A percentile compares a stretch with the other conserved stretches of the same genome.
These are phyloP conservation scores for Umbelopsis sp. DNA, from an alignment of 192 early-diverging fungal genomes.

Conservation along the genomic window DNA sequence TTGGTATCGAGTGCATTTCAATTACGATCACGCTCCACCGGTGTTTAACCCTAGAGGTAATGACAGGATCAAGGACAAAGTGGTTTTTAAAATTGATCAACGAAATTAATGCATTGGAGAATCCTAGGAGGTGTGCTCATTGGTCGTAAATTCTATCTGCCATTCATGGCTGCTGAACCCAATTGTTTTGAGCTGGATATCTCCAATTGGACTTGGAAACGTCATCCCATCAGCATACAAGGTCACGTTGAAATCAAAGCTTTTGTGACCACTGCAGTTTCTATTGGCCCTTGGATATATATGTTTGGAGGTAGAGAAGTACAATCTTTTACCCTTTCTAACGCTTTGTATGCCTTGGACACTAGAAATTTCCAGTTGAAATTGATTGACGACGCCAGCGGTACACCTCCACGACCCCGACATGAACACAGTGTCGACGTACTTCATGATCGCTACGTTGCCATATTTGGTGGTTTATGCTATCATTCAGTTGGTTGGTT, in stretches of 20 bases:
- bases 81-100: no score
- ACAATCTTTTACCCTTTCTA: slow-evolving; percentile 28
- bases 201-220: slow-evolving; percentile 20
- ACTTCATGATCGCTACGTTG: slow-evolving; percentile 26
- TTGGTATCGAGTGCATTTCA: background rate
- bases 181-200: slow-evolving; percentile 31
- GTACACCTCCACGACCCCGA: slow-evolving; percentile 28
- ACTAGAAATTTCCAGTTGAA: slow-evolving; percentile 9
- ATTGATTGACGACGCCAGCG: slow-evolving; percentile 17
- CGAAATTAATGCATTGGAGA: background rate
- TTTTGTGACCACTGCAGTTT: slow-evolving; percentile 24
- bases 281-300: slow-evolving; percentile 29
- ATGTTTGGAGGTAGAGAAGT: slow-evolving; percentile 28
- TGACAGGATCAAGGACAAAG: no score
- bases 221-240: slow-evolving; percentile 15
- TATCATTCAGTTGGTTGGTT: slow-evolving; percentile 35
- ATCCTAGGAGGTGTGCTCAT: slow-evolving; percentile 23
- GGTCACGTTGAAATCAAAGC: slow-evolving; percentile 5
- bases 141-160: slow-evolving; percentile 26
- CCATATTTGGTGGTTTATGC: slow-evolving; percentile 38
- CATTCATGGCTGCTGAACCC: slow-evolving; percentile 23
- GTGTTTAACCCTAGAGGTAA: slow-evolving; percentile 21
- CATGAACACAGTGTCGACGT: slow-evolving; percentile 37
- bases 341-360: slow-evolving; percentile 23
- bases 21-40: slow-evolving; percentile 13